These are phyloP conservation scores for Monosporascus sp. DNA, from an alignment of 2,329 filamentous ascomycete genomes.

Conservation along the genomic window DNA sequence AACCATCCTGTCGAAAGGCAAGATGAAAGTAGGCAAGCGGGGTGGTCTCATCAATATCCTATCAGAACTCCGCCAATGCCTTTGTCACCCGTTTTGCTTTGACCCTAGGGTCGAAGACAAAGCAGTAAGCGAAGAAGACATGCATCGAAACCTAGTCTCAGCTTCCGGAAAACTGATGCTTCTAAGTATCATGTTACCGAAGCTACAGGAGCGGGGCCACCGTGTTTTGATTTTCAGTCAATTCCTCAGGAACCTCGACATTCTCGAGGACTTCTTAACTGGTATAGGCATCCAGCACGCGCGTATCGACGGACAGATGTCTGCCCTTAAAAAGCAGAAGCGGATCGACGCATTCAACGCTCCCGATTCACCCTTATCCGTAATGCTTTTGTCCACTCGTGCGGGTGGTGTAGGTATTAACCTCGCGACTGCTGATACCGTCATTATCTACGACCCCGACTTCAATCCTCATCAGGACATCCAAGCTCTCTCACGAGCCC, in stretches of 20 bases:
- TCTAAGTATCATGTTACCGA: conserved; percentile 80
- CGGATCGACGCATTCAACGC: conserved; percentile 92
- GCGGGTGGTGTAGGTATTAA: conserved; percentile 98
- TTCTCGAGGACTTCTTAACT: conserved; percentile 86
- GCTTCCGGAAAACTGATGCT: conserved; percentile 87
- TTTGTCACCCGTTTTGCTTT: conserved; percentile 96
- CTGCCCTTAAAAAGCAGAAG: conserved; percentile 83
- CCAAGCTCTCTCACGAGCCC: conserved; percentile 88
- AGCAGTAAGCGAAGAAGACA: conserved; percentile 50
- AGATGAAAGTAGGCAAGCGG: conserved; percentile 65
- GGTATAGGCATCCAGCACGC: conserved; percentile 69
- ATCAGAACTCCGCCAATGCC: conserved; percentile 88
- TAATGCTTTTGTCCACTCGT: conserved; percentile 87
- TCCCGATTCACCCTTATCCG: conserved; percentile 75
- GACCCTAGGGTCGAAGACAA: conserved; percentile 85
- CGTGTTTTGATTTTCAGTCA: conserved; percentile 94
- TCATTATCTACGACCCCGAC: conserved; percentile 94
- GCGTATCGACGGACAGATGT: conserved; percentile 81
- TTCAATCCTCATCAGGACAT: conserved; percentile 99
- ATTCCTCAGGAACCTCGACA: conserved; percentile 81
- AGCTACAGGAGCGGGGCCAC: conserved; percentile 78
- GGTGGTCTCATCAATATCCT: conserved; percentile 89
- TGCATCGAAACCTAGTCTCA: conserved; percentile 80
- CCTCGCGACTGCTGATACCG: conserved; percentile 91
- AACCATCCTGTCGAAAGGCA: conserved; percentile 71